A percentile compares a stretch with the other conserved stretches of the same genome.
Evolutionary conservation across 768 basidiomycete genomes (phyloP).

Genomic region (Phylloporus scabripes): DNA sequence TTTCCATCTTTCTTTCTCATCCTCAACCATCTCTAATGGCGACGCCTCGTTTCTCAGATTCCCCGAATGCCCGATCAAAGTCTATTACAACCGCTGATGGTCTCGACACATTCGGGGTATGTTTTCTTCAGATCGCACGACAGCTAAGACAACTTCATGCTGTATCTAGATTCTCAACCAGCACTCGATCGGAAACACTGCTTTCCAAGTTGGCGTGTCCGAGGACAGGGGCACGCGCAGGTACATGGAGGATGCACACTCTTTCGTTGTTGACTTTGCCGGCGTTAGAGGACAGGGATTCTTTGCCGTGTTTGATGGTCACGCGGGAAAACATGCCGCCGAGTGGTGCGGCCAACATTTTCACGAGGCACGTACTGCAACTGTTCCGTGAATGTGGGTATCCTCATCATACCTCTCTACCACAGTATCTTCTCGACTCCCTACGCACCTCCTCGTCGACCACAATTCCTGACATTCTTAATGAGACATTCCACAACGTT

Average conservation of each 20-base stretch:
- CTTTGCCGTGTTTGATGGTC: conserved; percentile 97
- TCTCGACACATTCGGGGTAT: conserved; percentile 71
- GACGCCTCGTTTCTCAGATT: conserved; percentile 42
- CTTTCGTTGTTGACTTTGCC: conserved; percentile 92
- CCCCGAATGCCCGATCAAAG: conserved; percentile 76
- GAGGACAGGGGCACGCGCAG: conserved; percentile 88
- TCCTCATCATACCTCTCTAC: conserved; percentile 7
- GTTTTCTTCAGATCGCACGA: conserved; percentile 21
- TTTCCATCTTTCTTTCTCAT: conserved; percentile 2
- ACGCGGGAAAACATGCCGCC: conserved; percentile 97
- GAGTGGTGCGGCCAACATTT: conserved; percentile 99
- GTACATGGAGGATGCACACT: conserved; percentile 97
- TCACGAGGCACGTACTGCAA: conserved; percentile 58
- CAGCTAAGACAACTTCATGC: neutral
- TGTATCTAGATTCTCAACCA: conserved; percentile 39
- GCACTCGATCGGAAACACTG: conserved; percentile 59
- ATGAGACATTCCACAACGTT: conserved; percentile 91
- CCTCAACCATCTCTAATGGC: conserved; percentile 20
- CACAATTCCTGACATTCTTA: conserved; percentile 82
- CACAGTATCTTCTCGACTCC: conserved; percentile 61
- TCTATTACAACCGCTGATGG: conserved; percentile 73
- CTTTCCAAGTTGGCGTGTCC: conserved; percentile 59
- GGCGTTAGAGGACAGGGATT: conserved; percentile 92
- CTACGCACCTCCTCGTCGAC: conserved; percentile 51
- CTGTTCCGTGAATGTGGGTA: neutral